Evolutionary conservation across 2,329 filamentous ascomycete species (phyloP), one percentile per base, ranked within the genome.

Genomic region (Talaromyces rugulosus): DNA sequence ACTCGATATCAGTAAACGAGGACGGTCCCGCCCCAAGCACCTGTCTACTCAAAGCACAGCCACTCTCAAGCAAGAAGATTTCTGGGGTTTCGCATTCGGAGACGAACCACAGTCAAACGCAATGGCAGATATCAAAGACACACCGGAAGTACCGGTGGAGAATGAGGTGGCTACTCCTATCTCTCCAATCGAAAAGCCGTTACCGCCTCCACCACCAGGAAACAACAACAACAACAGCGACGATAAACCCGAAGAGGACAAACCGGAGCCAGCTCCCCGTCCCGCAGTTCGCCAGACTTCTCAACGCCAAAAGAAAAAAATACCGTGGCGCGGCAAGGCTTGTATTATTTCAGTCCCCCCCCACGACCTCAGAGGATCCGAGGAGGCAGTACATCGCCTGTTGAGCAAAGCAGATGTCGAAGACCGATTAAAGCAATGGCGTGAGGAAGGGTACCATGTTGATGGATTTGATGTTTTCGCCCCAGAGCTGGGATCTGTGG

Each of bases 271-370:
- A 56, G 33, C 63, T 64, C 44, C 28, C 18, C 8, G 42, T 47
- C 18, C 54, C 5, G 18, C 62, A 58, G 54, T 64, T 60, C 55
- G 65, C 64, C 30, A 67, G 66, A 47, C 64, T 52, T 69, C 73
- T 53, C 69, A 73, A 27, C 71, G 76, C 60, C 70, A 71, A n/a
- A 90, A 84, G 77, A 92, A 90, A 73, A 91, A 88, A 76, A 81
- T 93, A 2, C 82, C 83, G 53, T 92, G 89, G 89, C 89, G 84
- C 69, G 88, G 88, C 62, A 92, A 91, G 77, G 87, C 85, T 63
- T 91, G 91, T 59, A 75, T 90, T 68, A 87, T 93, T 51, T 79
- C 87, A 30, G 77, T 93, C 23, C 90, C 90, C 5, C 78, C 83
- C 53, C 87, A 90, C 64, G 87, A 89, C 58, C 82, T 85, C 59